Evolutionary conservation across 1,284 basidiomycete genomes (phyloP).

Genomic region (Pterulicium gracile): DNA sequence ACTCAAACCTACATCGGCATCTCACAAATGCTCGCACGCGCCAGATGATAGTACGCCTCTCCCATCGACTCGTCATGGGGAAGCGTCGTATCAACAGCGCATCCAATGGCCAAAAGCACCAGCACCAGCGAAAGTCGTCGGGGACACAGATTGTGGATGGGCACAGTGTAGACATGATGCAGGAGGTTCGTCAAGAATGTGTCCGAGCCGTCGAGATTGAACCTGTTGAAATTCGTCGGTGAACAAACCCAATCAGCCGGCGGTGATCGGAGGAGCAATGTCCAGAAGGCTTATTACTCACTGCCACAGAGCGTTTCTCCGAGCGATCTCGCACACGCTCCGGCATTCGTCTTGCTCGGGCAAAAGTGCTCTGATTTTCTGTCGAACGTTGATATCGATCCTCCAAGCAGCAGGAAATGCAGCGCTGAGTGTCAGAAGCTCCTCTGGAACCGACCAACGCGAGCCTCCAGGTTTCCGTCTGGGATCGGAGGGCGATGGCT

Average conservation of each 20-base stretch:
- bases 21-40: constrained; percentile 57
- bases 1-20: constrained; percentile 34
- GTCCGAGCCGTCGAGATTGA: constrained; percentile 54
- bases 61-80: constrained; percentile 42
- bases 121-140: constrained; percentile 51
- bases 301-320: constrained; percentile 61
- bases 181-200: constrained; percentile 55
- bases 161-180: constrained; percentile 50
- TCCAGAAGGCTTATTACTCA: constrained; percentile 25
- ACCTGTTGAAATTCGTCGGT: constrained; percentile 24
- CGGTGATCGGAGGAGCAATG: constrained; percentile 6
- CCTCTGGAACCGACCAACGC: constrained; percentile 26
- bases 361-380: constrained; percentile 46
- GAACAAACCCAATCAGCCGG: background rate
- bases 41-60: constrained; percentile 57
- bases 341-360: constrained; percentile 44
- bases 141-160: constrained; percentile 44
- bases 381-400: constrained; percentile 43
- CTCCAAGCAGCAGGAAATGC: constrained; percentile 56
- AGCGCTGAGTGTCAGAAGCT: constrained; percentile 47
- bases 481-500: background rate
- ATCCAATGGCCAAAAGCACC: constrained; percentile 60
- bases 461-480: background rate
- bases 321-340: constrained; percentile 47
- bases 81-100: constrained; percentile 47